Evolutionary conservation across 495 filamentous ascomycete genomes (phyloP).

Genomic region (Penicillium dipodomyicola): DNA sequence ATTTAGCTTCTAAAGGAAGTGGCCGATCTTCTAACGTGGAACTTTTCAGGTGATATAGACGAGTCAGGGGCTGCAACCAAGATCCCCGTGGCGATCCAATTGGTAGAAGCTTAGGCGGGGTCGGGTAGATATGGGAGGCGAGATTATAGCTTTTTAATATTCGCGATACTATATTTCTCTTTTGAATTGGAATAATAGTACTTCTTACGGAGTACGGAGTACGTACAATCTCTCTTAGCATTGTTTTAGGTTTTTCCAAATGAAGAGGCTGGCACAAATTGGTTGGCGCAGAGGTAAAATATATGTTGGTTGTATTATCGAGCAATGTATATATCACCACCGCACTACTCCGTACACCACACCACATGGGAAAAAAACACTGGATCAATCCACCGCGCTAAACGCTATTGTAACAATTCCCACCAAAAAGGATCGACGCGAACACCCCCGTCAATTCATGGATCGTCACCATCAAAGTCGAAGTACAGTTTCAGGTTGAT

Average conservation of each 20-base stretch:
- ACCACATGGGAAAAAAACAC: background rate
- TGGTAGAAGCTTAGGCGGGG: background rate
- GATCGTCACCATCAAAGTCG: background rate
- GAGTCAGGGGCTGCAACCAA: conserved; percentile 26
- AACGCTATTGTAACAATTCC: background rate
- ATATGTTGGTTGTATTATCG: background rate
- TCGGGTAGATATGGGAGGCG: background rate
- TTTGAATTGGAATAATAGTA: background rate
- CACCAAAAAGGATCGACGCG: background rate
- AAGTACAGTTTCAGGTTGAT: background rate
- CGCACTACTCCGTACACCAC: background rate
- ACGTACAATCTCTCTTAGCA: background rate
- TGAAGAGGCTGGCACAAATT: background rate
- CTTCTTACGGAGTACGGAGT: too few relatives aligned
- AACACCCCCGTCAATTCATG: background rate
- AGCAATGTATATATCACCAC: background rate
- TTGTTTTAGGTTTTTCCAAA: background rate
- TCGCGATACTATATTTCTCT: background rate
- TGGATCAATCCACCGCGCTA: background rate
- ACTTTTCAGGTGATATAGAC: background rate
- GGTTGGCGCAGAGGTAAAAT: background rate
- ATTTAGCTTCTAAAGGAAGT: background rate
- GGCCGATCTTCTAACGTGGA: background rate
- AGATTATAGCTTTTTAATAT: background rate
- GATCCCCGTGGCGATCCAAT: conserved; percentile 17